Evolutionary conservation across 441 rosid species (phyloP).

Genomic region (Erodium chrysanthum): DNA sequence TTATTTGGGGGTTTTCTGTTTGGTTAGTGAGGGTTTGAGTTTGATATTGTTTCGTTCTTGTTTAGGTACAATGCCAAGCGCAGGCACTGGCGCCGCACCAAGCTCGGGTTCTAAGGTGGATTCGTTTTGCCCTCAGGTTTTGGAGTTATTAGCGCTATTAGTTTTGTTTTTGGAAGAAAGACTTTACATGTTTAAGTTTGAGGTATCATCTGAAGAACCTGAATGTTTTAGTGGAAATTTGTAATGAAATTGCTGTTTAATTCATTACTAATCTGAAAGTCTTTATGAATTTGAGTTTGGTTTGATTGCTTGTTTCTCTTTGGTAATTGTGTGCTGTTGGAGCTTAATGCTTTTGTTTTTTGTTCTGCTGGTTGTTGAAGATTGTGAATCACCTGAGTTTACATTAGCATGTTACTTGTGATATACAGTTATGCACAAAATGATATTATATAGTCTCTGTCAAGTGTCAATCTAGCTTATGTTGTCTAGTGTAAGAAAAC

Average conservation of each 20-base stretch:
- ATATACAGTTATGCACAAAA: too few relatives aligned
- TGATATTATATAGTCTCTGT: too few relatives aligned
- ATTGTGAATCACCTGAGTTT: too few relatives aligned
- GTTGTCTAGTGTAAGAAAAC: too few relatives aligned
- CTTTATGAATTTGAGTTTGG: neutral
- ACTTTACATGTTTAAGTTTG: neutral
- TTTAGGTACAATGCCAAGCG: slow-evolving; percentile 7
- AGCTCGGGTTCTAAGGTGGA: neutral
- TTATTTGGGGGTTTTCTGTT: neutral
- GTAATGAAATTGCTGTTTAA: neutral
- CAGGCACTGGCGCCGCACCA: neutral
- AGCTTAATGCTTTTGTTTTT: too few relatives aligned
- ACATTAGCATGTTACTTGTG: too few relatives aligned
- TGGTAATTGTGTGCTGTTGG: too few relatives aligned
- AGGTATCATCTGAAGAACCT: too few relatives aligned
- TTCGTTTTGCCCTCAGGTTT: neutral
- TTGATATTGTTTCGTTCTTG: neutral
- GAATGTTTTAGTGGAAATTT: neutral
- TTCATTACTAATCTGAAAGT: neutral
- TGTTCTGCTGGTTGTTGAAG: too few relatives aligned
- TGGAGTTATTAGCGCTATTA: neutral
- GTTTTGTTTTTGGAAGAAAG: neutral
- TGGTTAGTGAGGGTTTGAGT: neutral
- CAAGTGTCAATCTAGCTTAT: too few relatives aligned
- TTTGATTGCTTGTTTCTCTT: too few relatives aligned